Percentiles rank a stretch among this genome's conserved stretches.
Evolutionary conservation across 352 stramenopile species (phyloP).

Genomic region (Phytophthora pini): DNA sequence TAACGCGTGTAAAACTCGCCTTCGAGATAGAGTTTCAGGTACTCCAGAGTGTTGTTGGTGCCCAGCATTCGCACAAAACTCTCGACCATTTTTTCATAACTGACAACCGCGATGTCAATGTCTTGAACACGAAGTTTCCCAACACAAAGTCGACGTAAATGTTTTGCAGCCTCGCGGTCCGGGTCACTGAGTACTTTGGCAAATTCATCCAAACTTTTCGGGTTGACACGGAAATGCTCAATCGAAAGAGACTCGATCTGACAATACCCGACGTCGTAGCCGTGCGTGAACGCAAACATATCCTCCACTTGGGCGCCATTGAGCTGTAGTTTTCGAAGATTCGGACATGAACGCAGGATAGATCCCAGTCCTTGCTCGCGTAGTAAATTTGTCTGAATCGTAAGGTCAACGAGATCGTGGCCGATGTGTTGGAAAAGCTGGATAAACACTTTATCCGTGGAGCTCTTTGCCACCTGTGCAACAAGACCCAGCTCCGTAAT

Average conservation of each 20-base stretch:
- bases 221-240: slow-evolving; percentile 27
- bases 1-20: slow-evolving; percentile 24
- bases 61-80: slow-evolving; percentile 17
- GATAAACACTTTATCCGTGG: slow-evolving; percentile 29
- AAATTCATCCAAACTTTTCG: slow-evolving; percentile 20
- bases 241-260: slow-evolving; percentile 28
- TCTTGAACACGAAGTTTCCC: slow-evolving; percentile 23
- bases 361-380: slow-evolving; percentile 28
- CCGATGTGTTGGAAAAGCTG: slow-evolving; percentile 35
- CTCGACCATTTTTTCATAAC: slow-evolving; percentile 27
- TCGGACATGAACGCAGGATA: slow-evolving; percentile 36
- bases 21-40: slow-evolving; percentile 24
- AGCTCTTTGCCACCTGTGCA: slow-evolving; percentile 26
- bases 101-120: slow-evolving; percentile 13
- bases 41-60: slow-evolving; percentile 21
- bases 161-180: slow-evolving; percentile 1
- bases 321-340: slow-evolving; percentile 26
- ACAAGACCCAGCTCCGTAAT: slow-evolving; percentile 33
- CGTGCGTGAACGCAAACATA: slow-evolving; percentile 37
- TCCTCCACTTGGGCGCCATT: slow-evolving; percentile 37
- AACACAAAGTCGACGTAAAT: slow-evolving; percentile 21
- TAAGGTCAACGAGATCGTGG: slow-evolving; percentile 26
- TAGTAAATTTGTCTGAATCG: slow-evolving; percentile 34
- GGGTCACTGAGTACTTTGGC: slow-evolving; percentile 22
- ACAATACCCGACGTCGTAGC: slow-evolving; percentile 31